These are phyloP conservation scores for Wickerhamiella infanticola DNA, from an alignment of 1,139 yeast species.

Conservation along the genomic window DNA sequence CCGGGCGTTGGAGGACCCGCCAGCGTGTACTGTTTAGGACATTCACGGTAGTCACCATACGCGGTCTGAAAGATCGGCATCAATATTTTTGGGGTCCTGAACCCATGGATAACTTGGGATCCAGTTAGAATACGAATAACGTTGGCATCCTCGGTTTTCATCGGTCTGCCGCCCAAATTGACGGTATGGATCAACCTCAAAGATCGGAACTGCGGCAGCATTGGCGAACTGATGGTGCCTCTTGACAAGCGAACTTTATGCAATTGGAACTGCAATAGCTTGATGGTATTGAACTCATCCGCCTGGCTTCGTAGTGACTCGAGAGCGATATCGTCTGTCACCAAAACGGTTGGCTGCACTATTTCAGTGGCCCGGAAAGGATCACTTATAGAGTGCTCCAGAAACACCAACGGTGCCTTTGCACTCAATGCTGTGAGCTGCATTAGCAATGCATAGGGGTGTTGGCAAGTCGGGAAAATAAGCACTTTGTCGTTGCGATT, in stretches of 20 bases:
- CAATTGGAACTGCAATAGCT: conserved; percentile 8
- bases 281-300: conserved; percentile 13
- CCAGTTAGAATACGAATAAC: conserved; percentile 24
- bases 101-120: conserved; percentile 22
- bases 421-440: conserved; percentile 23
- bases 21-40: not conserved
- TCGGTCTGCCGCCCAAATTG: conserved; percentile 11
- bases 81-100: conserved; percentile 19
- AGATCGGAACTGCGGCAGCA: conserved; percentile 16
- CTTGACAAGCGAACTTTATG: conserved; percentile 11
- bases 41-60: conserved; percentile 25
- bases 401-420: conserved; percentile 18
- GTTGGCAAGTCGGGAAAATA: conserved; percentile 19
- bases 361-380: conserved; percentile 16
- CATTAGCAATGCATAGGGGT: conserved; percentile 18
- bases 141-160: conserved; percentile 20
- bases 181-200: conserved; percentile 21
- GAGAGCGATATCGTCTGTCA: conserved; percentile 21
- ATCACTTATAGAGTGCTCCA: conserved; percentile 15
- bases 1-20: conserved; percentile 26
- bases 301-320: conserved; percentile 17
- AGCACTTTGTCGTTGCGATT: conserved; percentile 19
- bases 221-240: conserved; percentile 19
- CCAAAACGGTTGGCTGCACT: conserved; percentile 18
- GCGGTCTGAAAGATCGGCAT: conserved; percentile 26